Evolutionary conservation across 2,329 filamentous ascomycete species (phyloP), one percentile per base, ranked within the genome.

Genomic region (Teratosphaeria destructans): DNA sequence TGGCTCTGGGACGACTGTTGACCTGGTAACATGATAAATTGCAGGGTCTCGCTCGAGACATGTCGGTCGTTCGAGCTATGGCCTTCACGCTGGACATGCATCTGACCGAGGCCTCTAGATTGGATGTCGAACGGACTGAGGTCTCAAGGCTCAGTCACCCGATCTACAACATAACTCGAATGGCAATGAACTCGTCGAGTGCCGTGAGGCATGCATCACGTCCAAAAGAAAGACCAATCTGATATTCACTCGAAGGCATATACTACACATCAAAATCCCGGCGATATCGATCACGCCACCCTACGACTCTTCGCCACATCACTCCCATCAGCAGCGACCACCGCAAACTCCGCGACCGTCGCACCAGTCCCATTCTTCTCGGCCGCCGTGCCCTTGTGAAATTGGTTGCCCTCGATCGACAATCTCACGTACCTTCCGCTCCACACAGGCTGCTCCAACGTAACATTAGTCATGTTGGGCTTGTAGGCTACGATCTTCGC

Each of bases 311-410:
- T 27, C n/a, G 53, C 55, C 7, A 56, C 26, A 56, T 56, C 23
- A 39, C 32, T 19, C 14, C 55, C 55, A 56, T 47, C 39, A 27
- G 35, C 58, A 23, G 64, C 67, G 39, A 72, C 60, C 52, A 72
- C 54, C 37, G 64, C 68, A 58, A 64, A 82, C 71, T 83, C 81
- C 16, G 79, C 80, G 1, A 83, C 80, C 47, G 78, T 82, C 2
- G 77, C 78, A 0, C 80, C 81, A 0, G 65, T 66, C 3, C 73
- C 71, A 63, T 76, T 68, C 12, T 58, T 55, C 61, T 66, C 62
- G 62, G 68, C 58, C 43, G 54, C 43, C 29, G 65, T 68, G 6
- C 67, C 70, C 26, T 64, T 63, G 11, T 70, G 66, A 19, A 73
- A 74, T 65, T 74, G 72, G 65, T 77, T 81, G 1, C 81, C 81